These are phyloP conservation scores for Circinella umbellata DNA, from an alignment of 371 early-diverging fungal species.

Conservation along the genomic window DNA sequence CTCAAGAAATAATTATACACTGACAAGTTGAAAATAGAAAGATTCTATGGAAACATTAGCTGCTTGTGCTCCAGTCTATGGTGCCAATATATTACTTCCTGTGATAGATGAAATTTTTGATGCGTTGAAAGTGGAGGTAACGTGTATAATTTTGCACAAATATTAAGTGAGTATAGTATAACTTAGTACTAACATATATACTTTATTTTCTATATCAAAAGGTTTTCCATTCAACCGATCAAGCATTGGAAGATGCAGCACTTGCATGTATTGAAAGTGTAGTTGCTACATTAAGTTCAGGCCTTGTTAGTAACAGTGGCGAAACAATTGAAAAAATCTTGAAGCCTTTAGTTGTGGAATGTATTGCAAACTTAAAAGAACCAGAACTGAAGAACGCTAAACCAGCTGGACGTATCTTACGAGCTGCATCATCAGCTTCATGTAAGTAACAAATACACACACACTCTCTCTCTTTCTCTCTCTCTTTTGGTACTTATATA, in stretches of 20 bases:
- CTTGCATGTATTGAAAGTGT: conserved; percentile 25
- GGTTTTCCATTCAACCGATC: conserved; percentile 18
- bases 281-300: conserved; percentile 57
- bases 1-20: conserved; percentile 4
- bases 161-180: too few species aligned
- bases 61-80: conserved; percentile 81
- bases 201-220: neutral
- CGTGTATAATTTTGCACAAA: neutral
- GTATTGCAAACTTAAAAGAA: conserved; percentile 68
- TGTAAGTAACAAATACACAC: conserved; percentile 34
- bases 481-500: neutral
- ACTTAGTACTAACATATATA: too few species aligned
- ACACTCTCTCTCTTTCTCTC: neutral
- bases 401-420: conserved; percentile 69
- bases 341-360: conserved; percentile 68
- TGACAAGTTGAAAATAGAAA: conserved; percentile 45
- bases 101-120: conserved; percentile 72
- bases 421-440: conserved; percentile 69
- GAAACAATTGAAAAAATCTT: conserved; percentile 68
- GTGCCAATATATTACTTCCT: conserved; percentile 62
- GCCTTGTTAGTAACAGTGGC: conserved; percentile 24
- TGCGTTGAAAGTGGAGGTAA: conserved; percentile 71
- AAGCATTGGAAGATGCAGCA: conserved; percentile 15
- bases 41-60: conserved; percentile 87
- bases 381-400: conserved; percentile 77